Evolutionary conservation across 108 stramenopile genomes (phyloP), one percentile per base, ranked within the genome.

Genomic region (Aurantiochytrium sp.): DNA sequence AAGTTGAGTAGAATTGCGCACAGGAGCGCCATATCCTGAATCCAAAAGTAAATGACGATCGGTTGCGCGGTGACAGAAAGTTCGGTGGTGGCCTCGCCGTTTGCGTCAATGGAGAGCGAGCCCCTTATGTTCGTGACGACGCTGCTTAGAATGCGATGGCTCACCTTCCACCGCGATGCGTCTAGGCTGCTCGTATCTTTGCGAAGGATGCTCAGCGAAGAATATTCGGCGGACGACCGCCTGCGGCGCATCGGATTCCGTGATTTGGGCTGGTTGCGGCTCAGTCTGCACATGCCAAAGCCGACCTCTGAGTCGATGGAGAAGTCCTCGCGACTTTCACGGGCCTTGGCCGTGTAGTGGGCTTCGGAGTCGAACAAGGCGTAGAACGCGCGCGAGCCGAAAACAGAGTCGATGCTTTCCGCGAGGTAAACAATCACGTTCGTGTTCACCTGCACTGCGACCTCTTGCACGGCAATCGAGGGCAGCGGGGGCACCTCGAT

Each of bases 251-350:
- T 48, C 24, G 50, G 6, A 2, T 15, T 48, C 19, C 24, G 42
- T 8, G 42, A 48, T 24, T 48, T 41, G 1, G 42, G 19, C 12
- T 41, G n/a, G 39, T 81, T 41, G 1, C 45, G 73, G 45, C 39
- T 81, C 73, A 81, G 30, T 27, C 73, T 22, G 73, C 73, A 81
- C 73, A 81, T 48, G n/a, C 73, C 73, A 81, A 81, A 81, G 27
- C 42, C 39, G 39, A 81, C 6, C 17, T 81, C 73, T 41, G 19
- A 6, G 24, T 81, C 24, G 39, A 81, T 17, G 6, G 36, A 6
- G 19, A 34, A 10, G 8, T 65, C 34, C 45, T 81, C 73, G 12
- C 10, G 6, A 81, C 45, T 81, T 48, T 48, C 39, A 17, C 8
- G 39, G 10, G 73, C 39, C 6, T 19, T 48, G 39, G 45, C 73